phyloP scores from a whole-genome alignment of 2,329 filamentous ascomycete species.

The Aspergillus neoniger region DNA sequence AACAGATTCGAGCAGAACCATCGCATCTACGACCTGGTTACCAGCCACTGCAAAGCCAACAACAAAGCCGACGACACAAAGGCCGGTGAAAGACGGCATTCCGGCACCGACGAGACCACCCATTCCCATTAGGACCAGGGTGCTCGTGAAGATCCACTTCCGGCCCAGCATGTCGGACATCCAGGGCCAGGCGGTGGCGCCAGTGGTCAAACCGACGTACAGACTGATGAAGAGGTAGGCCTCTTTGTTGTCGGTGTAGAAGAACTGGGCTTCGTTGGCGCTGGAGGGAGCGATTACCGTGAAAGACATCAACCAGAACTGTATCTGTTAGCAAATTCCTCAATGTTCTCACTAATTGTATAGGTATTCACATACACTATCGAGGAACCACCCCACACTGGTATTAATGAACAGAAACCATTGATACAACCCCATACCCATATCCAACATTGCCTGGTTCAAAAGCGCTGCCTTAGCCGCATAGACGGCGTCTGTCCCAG shows the following conservation, averaged over 20 bases:
- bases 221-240: slow-evolving; percentile 21
- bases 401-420: slow-evolving; percentile 25
- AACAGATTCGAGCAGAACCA: slow-evolving; percentile 21
- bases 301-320: slow-evolving; percentile 27
- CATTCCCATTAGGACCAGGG: slow-evolving; percentile 22
- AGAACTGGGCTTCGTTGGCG: slow-evolving; percentile 24
- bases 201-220: slow-evolving; percentile 18
- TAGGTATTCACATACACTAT: slow-evolving; percentile 18
- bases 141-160: slow-evolving; percentile 24
- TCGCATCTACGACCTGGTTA: slow-evolving; percentile 20
- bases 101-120: slow-evolving; percentile 25
- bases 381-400: slow-evolving; percentile 25
- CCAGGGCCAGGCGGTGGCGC: slow-evolving; percentile 21
- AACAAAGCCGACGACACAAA: slow-evolving; percentile 23
- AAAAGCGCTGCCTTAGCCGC: slow-evolving; percentile 17
- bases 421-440: slow-evolving; percentile 26
- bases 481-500: slow-evolving; percentile 5
- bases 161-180: slow-evolving; percentile 24
- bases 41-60: slow-evolving; percentile 23
- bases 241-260: slow-evolving; percentile 18
- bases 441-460: slow-evolving; percentile 23
- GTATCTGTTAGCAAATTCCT: no score
- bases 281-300: slow-evolving; percentile 20
- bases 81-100: slow-evolving; percentile 29
- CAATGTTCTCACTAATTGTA: neutral